A percentile compares a stretch with the other conserved stretches of the same genome.
Conservation (phyloP, 2,329 filamentous ascomycete genomes). For the Fusarium nelsonii region DNA sequence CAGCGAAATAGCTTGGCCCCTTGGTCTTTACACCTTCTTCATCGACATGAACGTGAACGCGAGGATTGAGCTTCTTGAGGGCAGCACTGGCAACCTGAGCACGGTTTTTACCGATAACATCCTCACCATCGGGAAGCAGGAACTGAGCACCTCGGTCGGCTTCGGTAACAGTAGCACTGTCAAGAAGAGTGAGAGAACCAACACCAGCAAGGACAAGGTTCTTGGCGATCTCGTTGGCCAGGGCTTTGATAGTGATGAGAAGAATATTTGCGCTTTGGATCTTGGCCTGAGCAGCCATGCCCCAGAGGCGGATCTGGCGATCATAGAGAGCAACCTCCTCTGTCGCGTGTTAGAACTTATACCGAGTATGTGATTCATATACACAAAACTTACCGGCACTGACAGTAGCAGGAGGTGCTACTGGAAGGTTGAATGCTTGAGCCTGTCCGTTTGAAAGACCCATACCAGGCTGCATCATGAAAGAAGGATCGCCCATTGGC, state of each 20-base stretch:
- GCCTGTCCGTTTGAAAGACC: constrained; percentile 50
- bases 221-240: constrained; percentile 96
- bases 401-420: constrained; percentile 46
- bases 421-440: constrained; percentile 44
- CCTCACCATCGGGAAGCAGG: constrained; percentile 76
- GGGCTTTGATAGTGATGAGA: constrained; percentile 85
- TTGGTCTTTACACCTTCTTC: constrained; percentile 75
- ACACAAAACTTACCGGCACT: constrained; percentile 51
- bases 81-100: constrained; percentile 83
- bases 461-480: constrained; percentile 50
- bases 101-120: constrained; percentile 82
- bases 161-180: constrained; percentile 79
- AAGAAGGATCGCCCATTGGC: constrained; percentile 45
- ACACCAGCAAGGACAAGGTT: constrained; percentile 96
- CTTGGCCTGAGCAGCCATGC: constrained; percentile 92
- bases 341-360: constrained; percentile 51
- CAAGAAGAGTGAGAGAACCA: constrained; percentile 88
- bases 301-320: constrained; percentile 97
- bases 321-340: constrained; percentile 98
- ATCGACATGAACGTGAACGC: constrained; percentile 82
- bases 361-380: neutral
- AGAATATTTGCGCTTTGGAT: constrained; percentile 92
- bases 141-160: constrained; percentile 87
- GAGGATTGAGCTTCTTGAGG: constrained; percentile 88
- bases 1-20: constrained; percentile 78